phyloP scores from a whole-genome alignment of 805 yeast species.

The Yamadazyma sp. region DNA sequence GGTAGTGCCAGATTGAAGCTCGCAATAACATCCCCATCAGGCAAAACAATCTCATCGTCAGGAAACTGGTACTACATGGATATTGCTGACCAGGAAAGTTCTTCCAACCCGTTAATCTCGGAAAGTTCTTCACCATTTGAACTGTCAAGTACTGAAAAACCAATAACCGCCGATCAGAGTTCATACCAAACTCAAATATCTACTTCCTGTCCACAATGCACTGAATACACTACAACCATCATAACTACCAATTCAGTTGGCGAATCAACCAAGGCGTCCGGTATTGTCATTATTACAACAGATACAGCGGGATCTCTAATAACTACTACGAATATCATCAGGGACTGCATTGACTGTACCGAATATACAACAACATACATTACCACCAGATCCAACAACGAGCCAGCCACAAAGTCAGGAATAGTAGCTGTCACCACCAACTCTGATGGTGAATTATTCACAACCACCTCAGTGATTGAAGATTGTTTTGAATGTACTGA shows the following conservation, averaged over 20 bases:
- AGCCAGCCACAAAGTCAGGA: conserved; percentile 8
- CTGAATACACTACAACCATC: too few species aligned
- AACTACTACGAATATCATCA: conserved; percentile 12
- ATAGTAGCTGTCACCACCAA: conserved; percentile 18
- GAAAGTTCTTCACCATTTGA: too few species aligned
- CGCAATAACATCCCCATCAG: too few species aligned
- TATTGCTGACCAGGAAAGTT: too few species aligned
- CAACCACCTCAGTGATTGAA: conserved; percentile 7
- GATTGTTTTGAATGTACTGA: conserved; percentile 5
- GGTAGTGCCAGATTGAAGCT: too few species aligned
- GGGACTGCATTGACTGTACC: conserved; percentile 5
- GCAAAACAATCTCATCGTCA: too few species aligned
- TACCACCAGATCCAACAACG: conserved; percentile 6
- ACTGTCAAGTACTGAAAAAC: too few species aligned
- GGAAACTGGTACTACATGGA: too few species aligned
- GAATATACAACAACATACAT: conserved; percentile 10
- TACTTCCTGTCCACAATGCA: conserved; percentile 4
- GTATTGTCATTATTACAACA: conserved; percentile 13
- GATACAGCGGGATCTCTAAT: conserved; percentile 9
- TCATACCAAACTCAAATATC: too few species aligned
- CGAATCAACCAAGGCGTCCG: conserved; percentile 9
- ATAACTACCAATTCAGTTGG: conserved; percentile 11
- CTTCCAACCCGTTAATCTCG: too few species aligned
- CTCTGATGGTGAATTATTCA: conserved; percentile 11
- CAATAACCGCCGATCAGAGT: too few species aligned